Evolutionary conservation across 2,329 filamentous ascomycete species (phyloP).

Genomic region (Scytalidium lignicola): DNA sequence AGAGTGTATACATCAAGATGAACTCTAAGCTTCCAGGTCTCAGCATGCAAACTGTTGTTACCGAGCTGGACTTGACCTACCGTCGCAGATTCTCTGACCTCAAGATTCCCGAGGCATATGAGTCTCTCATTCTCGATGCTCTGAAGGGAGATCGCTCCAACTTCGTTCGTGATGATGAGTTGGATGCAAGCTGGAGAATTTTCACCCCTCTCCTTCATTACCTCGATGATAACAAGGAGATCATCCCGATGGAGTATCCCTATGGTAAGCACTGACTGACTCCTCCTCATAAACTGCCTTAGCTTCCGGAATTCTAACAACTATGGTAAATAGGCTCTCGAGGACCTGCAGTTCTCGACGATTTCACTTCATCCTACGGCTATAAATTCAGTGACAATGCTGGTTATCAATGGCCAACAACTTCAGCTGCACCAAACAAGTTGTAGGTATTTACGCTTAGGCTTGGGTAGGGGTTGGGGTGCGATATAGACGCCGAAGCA

Average conservation of each 20-base stretch:
- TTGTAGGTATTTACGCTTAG: constrained; percentile 53
- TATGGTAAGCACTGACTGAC: constrained; percentile 69
- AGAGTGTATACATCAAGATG: constrained; percentile 99
- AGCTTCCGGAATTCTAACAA: constrained; percentile 5
- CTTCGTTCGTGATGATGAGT: constrained; percentile 94
- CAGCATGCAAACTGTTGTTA: constrained; percentile 99
- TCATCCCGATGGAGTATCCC: constrained; percentile 98
- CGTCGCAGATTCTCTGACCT: constrained; percentile 96
- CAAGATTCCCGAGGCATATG: constrained; percentile 98
- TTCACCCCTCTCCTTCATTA: constrained; percentile 98
- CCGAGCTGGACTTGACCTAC: constrained; percentile 97
- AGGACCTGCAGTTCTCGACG: constrained; percentile 90
- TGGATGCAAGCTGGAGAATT: constrained; percentile 97
- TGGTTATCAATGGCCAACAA: constrained; percentile 91
- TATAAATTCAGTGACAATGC: constrained; percentile 97
- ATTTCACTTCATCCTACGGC: constrained; percentile 96
- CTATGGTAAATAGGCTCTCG: constrained; percentile 66
- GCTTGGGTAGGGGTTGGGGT: constrained; percentile 10
- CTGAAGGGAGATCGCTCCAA: constrained; percentile 99
- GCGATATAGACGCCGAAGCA: constrained; percentile 18
- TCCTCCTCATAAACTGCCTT: background rate
- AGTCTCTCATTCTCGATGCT: constrained; percentile 93
- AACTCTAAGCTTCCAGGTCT: constrained; percentile 98
- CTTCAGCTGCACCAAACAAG: constrained; percentile 69
- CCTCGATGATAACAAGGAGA: constrained; percentile 98